Conservation (phyloP, 768 basidiomycete genomes). For the Russula virescens region DNA sequence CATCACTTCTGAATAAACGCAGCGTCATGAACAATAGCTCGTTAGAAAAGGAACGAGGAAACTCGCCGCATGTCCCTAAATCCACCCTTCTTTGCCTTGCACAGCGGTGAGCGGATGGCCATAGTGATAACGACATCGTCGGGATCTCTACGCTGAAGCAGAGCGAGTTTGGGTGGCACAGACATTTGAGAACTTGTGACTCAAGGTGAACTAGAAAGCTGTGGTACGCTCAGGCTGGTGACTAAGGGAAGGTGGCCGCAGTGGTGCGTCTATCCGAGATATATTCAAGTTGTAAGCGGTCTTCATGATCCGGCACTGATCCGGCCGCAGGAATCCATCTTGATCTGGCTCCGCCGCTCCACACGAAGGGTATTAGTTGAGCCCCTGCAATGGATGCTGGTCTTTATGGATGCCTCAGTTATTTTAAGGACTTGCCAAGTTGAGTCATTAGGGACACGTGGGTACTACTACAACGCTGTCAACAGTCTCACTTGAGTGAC, state of each 20-base stretch:
- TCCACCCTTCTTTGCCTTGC: conserved; percentile 72
- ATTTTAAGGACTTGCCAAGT: no score
- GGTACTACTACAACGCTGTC: no score
- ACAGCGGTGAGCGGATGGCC: conserved; percentile 71
- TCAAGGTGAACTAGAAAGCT: conserved; percentile 29
- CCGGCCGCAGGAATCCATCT: no score
- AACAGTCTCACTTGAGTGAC: no score
- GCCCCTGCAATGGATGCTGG: no score
- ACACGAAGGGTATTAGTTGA: no score
- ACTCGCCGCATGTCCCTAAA: conserved; percentile 62
- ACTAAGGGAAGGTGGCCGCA: no score
- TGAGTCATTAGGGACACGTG: no score
- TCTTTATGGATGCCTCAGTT: no score
- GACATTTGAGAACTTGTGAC: conserved; percentile 42
- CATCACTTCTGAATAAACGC: conserved; percentile 51
- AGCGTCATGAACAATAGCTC: neutral
- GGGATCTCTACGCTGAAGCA: conserved; percentile 51
- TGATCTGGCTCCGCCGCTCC: no score
- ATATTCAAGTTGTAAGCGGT: neutral
- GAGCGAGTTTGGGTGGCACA: conserved; percentile 38
- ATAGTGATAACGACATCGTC: conserved; percentile 82
- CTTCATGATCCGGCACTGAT: neutral
- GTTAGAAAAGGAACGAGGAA: conserved; percentile 15
- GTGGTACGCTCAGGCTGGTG: no score
- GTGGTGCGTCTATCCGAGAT: no score